A percentile compares a stretch with the other conserved stretches of the same genome.
Evolutionary conservation across 805 yeast genomes (phyloP).

Genomic region (Yarrowia porcina): DNA sequence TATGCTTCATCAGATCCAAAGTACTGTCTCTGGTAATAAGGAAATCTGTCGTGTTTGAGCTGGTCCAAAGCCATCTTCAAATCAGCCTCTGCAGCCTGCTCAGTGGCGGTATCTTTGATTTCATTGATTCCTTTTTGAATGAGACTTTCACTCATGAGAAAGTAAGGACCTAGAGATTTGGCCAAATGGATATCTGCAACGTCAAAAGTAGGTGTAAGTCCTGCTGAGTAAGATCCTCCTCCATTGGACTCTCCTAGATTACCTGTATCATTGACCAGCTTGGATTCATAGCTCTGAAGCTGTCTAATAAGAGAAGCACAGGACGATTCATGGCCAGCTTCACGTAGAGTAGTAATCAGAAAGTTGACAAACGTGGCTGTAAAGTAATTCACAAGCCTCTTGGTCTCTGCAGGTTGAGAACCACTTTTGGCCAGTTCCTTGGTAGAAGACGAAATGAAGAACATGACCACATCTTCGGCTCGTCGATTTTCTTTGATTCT

Average conservation of each 20-base stretch:
- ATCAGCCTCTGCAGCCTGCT: conserved; percentile 38
- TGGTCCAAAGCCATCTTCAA: conserved; percentile 33
- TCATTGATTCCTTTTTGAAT: conserved; percentile 55
- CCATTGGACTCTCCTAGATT: neutral
- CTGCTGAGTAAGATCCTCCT: neutral
- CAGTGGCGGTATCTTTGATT: conserved; percentile 44
- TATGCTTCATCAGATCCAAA: conserved; percentile 41
- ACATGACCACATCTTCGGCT: conserved; percentile 39
- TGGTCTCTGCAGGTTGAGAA: conserved; percentile 42
- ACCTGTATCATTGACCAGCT: neutral
- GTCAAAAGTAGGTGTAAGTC: conserved; percentile 48
- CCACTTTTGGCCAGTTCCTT: conserved; percentile 34
- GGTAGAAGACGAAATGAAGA: conserved; percentile 37
- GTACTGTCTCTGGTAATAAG: conserved; percentile 38
- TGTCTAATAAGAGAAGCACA: conserved; percentile 31
- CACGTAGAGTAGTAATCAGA: conserved; percentile 31
- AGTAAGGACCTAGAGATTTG: conserved; percentile 47
- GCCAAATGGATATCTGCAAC: conserved; percentile 55
- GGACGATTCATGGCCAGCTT: conserved; percentile 28
- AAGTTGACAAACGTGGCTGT: conserved; percentile 37
- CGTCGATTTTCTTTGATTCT: conserved; percentile 38
- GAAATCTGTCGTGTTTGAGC: conserved; percentile 36
- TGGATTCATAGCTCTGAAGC: conserved; percentile 25
- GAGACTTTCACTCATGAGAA: conserved; percentile 46
- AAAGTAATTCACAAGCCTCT: conserved; percentile 32